Evolutionary conservation across 257 asterid genomes (phyloP).

Genomic region (Osmanthus fragrans): DNA sequence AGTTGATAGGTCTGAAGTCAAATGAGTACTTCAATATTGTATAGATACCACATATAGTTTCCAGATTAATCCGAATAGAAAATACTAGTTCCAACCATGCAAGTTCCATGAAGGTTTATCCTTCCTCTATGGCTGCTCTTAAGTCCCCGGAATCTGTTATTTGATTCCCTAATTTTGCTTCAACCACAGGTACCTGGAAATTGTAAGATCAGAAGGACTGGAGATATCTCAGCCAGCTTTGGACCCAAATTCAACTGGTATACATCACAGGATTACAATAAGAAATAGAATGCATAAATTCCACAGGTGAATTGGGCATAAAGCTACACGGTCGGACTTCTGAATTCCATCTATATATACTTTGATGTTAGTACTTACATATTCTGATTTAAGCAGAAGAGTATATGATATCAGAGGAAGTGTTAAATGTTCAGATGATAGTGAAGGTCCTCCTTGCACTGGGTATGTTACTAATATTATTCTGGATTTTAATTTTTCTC

Average conservation of each 20-base stretch:
- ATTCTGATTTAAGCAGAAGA: slow-evolving; percentile 59
- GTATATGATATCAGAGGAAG: slow-evolving; percentile 84
- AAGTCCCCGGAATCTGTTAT: slow-evolving; percentile 1
- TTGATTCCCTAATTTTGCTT: slow-evolving; percentile 12
- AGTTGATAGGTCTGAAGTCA: background rate
- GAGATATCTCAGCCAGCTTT: slow-evolving; percentile 99
- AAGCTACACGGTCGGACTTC: slow-evolving; percentile 18
- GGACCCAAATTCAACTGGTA: slow-evolving; percentile 97
- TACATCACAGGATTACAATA: slow-evolving; percentile 90
- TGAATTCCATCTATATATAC: slow-evolving; percentile 22
- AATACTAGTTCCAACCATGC: slow-evolving; percentile 1
- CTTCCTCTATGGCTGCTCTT: slow-evolving; percentile 2
- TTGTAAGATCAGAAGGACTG: slow-evolving; percentile 77
- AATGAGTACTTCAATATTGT: background rate
- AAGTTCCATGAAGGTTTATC: background rate
- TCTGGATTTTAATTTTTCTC: background rate
- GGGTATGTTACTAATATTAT: slow-evolving; percentile 50
- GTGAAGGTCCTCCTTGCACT: slow-evolving; percentile 93
- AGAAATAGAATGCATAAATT: slow-evolving; percentile 66
- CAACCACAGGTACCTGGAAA: slow-evolving; percentile 70
- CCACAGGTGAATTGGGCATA: slow-evolving; percentile 59
- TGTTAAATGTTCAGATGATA: slow-evolving; percentile 69
- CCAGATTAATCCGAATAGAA: background rate
- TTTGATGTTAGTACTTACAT: slow-evolving; percentile 17
- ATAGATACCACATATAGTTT: background rate